phyloP scores from a whole-genome alignment of 2,329 filamentous ascomycete genomes.

The Truncatella angustata region DNA sequence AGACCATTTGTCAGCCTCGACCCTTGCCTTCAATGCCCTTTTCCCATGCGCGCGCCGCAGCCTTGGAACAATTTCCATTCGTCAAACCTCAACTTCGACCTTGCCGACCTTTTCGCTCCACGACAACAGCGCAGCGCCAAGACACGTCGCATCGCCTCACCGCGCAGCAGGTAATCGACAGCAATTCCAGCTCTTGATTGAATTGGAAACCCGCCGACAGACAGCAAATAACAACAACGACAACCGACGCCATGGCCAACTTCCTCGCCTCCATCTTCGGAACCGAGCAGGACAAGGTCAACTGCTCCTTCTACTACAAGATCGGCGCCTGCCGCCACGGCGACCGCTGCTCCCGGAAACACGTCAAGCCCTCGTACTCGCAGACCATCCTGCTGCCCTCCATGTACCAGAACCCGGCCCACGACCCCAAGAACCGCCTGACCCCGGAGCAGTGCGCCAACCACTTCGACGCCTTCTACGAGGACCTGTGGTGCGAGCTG shows the following conservation, averaged over 20 bases:
- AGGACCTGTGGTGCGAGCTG: conserved; percentile 99
- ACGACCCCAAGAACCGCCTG: conserved; percentile 94
- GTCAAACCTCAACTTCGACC: neutral
- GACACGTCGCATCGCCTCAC: neutral
- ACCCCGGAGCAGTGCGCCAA: conserved; percentile 94
- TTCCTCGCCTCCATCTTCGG: conserved; percentile 99
- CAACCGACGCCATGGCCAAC: conserved; percentile 70
- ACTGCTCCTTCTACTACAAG: conserved; percentile 99
- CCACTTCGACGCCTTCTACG: conserved; percentile 99
- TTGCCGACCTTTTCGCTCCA: neutral
- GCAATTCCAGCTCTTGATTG: neutral
- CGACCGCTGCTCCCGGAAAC: conserved; percentile 96
- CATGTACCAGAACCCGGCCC: conserved; percentile 97
- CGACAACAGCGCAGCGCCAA: neutral
- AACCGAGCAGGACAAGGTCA: conserved; percentile 99
- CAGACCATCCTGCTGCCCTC: conserved; percentile 98
- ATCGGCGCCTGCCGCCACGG: conserved; percentile 98
- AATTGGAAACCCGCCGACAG: neutral
- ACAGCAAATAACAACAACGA: too few species aligned
- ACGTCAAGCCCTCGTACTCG: conserved; percentile 97
- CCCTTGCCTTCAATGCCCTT: neutral
- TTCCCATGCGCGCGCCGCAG: neutral
- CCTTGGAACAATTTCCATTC: neutral
- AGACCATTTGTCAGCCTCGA: conserved; percentile 6
- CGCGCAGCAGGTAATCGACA: too few species aligned